These are phyloP conservation scores for Eucalyptus marginata DNA, from an alignment of 345 rosid species.

Conservation along the genomic window DNA sequence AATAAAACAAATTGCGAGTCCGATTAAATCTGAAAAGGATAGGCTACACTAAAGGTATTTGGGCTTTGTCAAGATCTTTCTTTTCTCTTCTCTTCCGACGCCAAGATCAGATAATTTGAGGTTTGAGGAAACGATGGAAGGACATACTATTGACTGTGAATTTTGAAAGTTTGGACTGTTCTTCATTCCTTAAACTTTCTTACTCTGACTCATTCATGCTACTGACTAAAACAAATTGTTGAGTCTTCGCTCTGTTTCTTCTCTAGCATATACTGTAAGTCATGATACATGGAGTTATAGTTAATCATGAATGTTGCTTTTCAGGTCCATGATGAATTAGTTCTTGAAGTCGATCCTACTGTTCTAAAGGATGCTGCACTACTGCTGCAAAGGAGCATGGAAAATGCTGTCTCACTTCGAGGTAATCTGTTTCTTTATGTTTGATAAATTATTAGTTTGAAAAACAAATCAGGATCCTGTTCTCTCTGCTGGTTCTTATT, in stretches of 20 bases:
- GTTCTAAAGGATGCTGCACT: constrained; percentile 68
- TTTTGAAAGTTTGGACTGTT: not conserved
- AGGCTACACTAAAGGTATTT: not conserved
- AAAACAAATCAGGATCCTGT: not conserved
- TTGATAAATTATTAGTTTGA: not conserved
- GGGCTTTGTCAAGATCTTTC: not conserved
- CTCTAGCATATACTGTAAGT: not conserved
- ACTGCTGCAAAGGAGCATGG: constrained; percentile 66
- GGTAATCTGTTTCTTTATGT: constrained; percentile 12
- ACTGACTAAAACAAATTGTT: not conserved
- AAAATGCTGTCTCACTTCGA: constrained; percentile 60
- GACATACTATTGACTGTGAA: not conserved
- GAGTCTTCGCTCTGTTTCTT: not conserved
- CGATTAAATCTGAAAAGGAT: not conserved
- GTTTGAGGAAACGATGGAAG: not conserved
- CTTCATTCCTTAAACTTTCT: not conserved
- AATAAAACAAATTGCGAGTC: not conserved
- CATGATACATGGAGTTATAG: not conserved
- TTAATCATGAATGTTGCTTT: not conserved
- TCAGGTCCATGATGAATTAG: constrained; percentile 92
- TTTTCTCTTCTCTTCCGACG: not conserved
- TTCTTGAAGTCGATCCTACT: constrained; percentile 69
- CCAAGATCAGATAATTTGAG: not conserved
- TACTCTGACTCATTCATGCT: not conserved
- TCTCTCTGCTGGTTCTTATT: not conserved